Evolutionary conservation across 2,329 filamentous ascomycete genomes (phyloP).

Genomic region (Beauveria varroae): DNA sequence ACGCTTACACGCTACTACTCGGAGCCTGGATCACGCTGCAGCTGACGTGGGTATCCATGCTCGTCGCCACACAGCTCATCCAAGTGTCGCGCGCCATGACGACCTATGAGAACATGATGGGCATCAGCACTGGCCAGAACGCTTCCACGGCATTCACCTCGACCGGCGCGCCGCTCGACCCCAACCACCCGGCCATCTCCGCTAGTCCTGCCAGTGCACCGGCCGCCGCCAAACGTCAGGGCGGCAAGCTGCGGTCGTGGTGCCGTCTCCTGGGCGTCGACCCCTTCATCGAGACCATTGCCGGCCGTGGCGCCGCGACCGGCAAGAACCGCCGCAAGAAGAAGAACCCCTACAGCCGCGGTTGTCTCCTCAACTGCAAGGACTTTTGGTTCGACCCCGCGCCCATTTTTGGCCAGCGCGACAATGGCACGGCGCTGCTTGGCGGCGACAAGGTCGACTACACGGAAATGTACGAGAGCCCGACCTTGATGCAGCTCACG

Average conservation of each 20-base stretch:
- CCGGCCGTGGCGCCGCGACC: conserved; percentile 66
- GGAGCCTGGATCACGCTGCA: conserved; percentile 76
- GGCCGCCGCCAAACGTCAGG: conserved; percentile 39
- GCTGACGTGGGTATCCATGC: conserved; percentile 94
- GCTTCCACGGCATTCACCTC: conserved; percentile 72
- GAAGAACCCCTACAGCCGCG: conserved; percentile 78
- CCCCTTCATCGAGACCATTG: conserved; percentile 87
- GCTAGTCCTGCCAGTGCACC: conserved; percentile 37
- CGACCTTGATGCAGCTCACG: conserved; percentile 55
- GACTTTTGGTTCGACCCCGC: conserved; percentile 95
- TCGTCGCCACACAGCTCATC: conserved; percentile 85
- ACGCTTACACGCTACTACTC: conserved; percentile 76
- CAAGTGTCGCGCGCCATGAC: conserved; percentile 91
- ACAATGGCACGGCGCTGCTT: conserved; percentile 67
- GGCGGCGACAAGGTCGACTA: conserved; percentile 80
- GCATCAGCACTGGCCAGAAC: conserved; percentile 52
- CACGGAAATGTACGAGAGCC: conserved; percentile 80
- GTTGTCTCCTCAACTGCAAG: conserved; percentile 79
- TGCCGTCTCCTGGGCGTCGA: conserved; percentile 82
- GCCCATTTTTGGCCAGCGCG: conserved; percentile 67
- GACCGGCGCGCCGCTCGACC: conserved; percentile 63
- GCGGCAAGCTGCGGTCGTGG: conserved; percentile 70
- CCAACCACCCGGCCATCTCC: conserved; percentile 57
- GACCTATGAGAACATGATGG: conserved; percentile 94
- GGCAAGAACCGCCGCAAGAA: conserved; percentile 45